Evolutionary conservation across 2,329 filamentous ascomycete genomes (phyloP), one percentile per base, ranked within the genome.

Genomic region (Penicillium sp.): DNA sequence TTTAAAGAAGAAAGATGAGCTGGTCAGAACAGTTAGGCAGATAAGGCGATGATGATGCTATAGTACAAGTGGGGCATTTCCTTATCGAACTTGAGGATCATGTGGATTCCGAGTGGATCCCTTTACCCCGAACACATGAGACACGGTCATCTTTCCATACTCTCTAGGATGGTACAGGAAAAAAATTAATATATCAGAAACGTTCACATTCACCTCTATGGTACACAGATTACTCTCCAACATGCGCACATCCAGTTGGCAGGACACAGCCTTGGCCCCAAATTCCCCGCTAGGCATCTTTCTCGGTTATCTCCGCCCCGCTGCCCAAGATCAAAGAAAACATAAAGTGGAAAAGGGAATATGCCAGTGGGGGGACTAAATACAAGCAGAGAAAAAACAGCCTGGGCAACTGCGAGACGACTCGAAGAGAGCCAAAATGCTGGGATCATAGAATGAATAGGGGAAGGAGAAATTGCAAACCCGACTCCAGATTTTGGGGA

Each of bases 181-280:
- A 5, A 29, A 14, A 12, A 29, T 12, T 1, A 31, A 15, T 41
- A 52, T 53, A 50, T 51, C 49, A 57, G 46, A 26, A 43, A 54
- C 51, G 18, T 43, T 64, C 62, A 60, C 54, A 64, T 63, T 63
- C 61, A 61, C 57, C 56, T 60, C 64, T 66, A 66, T 66, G 56
- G 63, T 66, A 66, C 64, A 66, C 60, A 60, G 46, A 66, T 66
- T 65, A 62, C 55, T 62, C 51, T 56, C 53, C 54, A 62, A 42
- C 58, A 59, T 57, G 44, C 56, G 56, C 62, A 57, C 51, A 57
- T 48, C 49, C 50, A 47, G 51, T 56, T 60, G 48, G 27, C 37
- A 48, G 23, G 49, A 52, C 23, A 46, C 51, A 45, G 44, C 48
- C 42, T 51, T 56, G 42, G 31, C 48, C 55, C 55, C 51, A 51